phyloP scores from a whole-genome alignment of 148 eudicot species.

The Rhododendron kiyosumense region DNA sequence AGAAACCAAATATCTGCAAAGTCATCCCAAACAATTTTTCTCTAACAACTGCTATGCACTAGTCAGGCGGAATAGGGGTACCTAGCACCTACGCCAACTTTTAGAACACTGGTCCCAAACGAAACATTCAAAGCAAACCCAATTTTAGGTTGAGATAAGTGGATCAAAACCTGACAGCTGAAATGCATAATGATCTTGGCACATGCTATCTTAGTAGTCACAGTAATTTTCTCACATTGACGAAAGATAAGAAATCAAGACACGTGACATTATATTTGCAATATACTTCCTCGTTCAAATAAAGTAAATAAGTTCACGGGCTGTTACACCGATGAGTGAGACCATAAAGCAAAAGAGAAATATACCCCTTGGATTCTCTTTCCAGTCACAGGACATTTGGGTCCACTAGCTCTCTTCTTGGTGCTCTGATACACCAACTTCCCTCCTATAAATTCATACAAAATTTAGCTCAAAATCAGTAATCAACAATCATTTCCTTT shows the following conservation, averaged over 20 bases:
- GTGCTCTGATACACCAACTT: conserved; percentile 50
- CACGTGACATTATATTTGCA: not conserved
- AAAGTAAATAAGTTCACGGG: not conserved
- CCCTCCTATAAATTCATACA: conserved; percentile 34
- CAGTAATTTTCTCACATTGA: not conserved
- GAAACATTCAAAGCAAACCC: not conserved
- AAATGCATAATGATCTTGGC: not conserved
- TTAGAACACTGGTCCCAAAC: not conserved
- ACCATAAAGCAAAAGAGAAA: not conserved
- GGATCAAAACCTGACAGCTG: not conserved
- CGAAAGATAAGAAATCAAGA: not conserved
- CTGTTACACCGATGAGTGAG: not conserved
- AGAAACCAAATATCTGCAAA: not conserved
- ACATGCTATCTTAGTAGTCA: not conserved
- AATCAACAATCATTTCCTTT: not conserved
- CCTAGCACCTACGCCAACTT: not conserved
- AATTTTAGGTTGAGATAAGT: not conserved
- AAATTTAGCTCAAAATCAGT: not conserved
- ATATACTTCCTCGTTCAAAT: not conserved
- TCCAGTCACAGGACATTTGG: conserved; percentile 55
- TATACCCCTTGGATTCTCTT: conserved; percentile 56
- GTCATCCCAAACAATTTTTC: not conserved
- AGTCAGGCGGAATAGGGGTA: not conserved
- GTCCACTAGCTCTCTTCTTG: conserved; percentile 61
- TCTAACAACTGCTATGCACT: not conserved